These are phyloP conservation scores for Artemisia annua DNA, from an alignment of 129 eudicot genomes.

Conservation along the genomic window DNA sequence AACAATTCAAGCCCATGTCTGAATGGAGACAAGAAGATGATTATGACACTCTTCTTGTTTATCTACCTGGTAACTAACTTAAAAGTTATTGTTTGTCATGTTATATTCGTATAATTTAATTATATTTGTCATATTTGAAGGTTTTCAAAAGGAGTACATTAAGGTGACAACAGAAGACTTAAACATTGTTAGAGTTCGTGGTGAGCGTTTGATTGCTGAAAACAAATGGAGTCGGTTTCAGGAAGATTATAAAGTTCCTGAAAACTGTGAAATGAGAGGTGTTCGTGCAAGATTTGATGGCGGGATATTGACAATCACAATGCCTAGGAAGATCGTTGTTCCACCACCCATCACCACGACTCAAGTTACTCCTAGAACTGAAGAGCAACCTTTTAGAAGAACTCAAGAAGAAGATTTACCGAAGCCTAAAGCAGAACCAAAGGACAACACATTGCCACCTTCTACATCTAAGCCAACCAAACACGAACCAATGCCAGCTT, in stretches of 20 bases:
- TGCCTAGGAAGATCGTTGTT: slow-evolving; percentile 41
- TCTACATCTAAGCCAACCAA: background rate
- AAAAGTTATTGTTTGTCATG: background rate
- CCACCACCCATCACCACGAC: slow-evolving; percentile 10
- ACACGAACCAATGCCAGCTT: background rate
- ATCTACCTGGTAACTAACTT: slow-evolving; percentile 62
- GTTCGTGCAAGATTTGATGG: slow-evolving; percentile 56
- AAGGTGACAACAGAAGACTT: slow-evolving; percentile 58
- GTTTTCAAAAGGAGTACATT: slow-evolving; percentile 52
- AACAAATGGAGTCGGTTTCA: slow-evolving; percentile 79
- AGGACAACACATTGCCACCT: background rate
- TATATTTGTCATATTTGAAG: slow-evolving; percentile 24
- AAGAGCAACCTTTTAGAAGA: slow-evolving; percentile 11
- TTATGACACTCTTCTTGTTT: slow-evolving; percentile 40
- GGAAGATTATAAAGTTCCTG: slow-evolving; percentile 54
- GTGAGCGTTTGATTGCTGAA: slow-evolving; percentile 51
- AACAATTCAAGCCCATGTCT: slow-evolving; percentile 56
- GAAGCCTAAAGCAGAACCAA: slow-evolving; percentile 6
- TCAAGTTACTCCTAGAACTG: slow-evolving; percentile 20
- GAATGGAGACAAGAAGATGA: slow-evolving; percentile 67
- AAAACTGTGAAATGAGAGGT: slow-evolving; percentile 39
- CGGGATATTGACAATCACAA: slow-evolving; percentile 51
- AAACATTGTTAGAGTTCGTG: slow-evolving; percentile 58
- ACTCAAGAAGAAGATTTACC: slow-evolving; percentile 13
- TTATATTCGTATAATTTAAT: background rate